Base-by-base conservation (phyloP, 1,284 basidiomycete genomes). In the Cutaneotrichosporon dermatis region DNA sequence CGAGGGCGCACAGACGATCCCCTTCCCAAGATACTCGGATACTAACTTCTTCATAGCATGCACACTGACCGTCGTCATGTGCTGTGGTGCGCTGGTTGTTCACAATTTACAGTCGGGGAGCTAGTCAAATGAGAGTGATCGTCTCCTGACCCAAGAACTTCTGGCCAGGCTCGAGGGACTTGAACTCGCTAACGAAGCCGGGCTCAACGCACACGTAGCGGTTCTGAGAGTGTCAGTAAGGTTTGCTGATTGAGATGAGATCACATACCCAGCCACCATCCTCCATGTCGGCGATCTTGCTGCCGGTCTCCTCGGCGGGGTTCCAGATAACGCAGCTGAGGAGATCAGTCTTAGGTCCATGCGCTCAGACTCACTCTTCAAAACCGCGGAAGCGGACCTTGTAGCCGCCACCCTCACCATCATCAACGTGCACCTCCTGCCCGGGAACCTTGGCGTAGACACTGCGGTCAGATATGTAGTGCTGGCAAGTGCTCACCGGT, bases 161-260 rank as follows among this genome's bases (percentile, higher is more conserved):
- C 71, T 84, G 79, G 15, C 86, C 86, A 2, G 86, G 80, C 44
- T 80, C 80, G 25, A 92, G 67, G 0, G 64, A 62, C 64, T 76
- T 76, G 68, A 74, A 77, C 45, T 76, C 74, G 39, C 66, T 66
- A 3, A 91, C 91, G 74, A 83, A 83, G 25, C 92, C 92, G 8
- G 92, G 92, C 77, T 95, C 91, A 54, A 92, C 85, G 66, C 91
- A 93, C 41, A 92, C 82, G 70, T 85, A 93, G 58, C 78, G 82
- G 65, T 90, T 84, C 90, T 92, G 58, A 13, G 25, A 25, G 34
- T 11, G 46, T 69, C 52, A 60, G 52, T 25, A 25, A 25, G 25
- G 25, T 25, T 43, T 6, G 25, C 41, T 33, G 16, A 35, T 42
- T 33, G 8, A 35, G 43, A 5, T 11, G 3, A 36, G 33, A 25